Evolutionary conservation across 1,284 basidiomycete species (phyloP).

Genomic region (Cutaneotrichosporon mucoides): DNA sequence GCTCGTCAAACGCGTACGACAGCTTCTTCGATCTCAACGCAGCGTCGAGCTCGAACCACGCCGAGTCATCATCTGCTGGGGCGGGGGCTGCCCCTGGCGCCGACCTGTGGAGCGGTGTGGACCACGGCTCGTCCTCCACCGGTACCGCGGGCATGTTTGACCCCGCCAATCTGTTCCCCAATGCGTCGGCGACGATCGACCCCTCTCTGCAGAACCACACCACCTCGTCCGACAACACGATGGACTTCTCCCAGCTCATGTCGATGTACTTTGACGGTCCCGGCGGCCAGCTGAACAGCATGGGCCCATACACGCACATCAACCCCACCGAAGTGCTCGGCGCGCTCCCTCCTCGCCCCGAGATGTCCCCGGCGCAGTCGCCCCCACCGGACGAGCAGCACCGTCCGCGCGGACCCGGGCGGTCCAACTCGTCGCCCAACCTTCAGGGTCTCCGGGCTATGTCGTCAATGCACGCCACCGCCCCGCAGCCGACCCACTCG

Average conservation of each 20-base stretch:
- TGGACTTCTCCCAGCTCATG: constrained; percentile 51
- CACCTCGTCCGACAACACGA: constrained; percentile 25
- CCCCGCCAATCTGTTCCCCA: constrained; percentile 6
- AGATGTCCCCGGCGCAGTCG: constrained; percentile 17
- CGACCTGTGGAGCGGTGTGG: background rate
- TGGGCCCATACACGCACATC: constrained; percentile 67
- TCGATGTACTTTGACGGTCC: constrained; percentile 41
- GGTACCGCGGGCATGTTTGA: constrained; percentile 8
- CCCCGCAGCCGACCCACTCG: background rate
- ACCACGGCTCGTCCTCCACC: background rate
- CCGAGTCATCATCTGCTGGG: background rate
- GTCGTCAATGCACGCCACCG: background rate
- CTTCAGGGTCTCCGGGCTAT: constrained; percentile 29
- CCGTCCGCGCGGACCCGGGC: constrained; percentile 16
- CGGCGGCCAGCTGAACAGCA: constrained; percentile 14
- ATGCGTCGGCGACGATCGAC: constrained; percentile 1
- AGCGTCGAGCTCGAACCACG: constrained; percentile 5
- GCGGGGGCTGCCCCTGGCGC: background rate
- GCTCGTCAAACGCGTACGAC: constrained; percentile 57
- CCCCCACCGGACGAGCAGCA: constrained; percentile 31
- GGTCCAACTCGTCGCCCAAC: constrained; percentile 47
- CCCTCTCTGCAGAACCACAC: background rate
- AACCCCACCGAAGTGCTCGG: constrained; percentile 76
- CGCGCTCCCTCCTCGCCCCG: background rate
- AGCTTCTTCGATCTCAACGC: constrained; percentile 59